These are phyloP conservation scores for Salvia hispanica DNA, from an alignment of 257 asterid species.

Conservation along the genomic window DNA sequence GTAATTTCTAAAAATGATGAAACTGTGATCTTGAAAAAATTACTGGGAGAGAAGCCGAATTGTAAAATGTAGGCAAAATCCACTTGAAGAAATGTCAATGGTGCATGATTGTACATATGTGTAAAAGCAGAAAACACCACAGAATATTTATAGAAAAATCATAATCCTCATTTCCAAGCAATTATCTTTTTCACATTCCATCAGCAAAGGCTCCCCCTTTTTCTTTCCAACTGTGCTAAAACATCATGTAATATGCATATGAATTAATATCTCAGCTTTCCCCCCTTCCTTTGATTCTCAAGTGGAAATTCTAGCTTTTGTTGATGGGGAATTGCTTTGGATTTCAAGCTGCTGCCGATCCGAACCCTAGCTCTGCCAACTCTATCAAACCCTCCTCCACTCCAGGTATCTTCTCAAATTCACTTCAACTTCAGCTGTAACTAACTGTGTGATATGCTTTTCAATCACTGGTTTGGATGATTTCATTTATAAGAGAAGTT, in stretches of 20 bases:
- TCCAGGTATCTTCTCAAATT: constrained; percentile 46
- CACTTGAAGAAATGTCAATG: constrained; percentile 19
- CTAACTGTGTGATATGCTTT: neutral
- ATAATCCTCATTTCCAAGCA: constrained; percentile 19
- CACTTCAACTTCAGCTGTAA: constrained; percentile 20
- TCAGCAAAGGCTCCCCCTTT: neutral
- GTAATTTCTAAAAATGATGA: too few species aligned
- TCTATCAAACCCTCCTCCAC: constrained; percentile 55
- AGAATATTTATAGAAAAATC: constrained; percentile 16
- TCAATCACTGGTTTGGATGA: constrained; percentile 3
- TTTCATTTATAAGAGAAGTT: neutral
- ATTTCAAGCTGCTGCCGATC: constrained; percentile 44
- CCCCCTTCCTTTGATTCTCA: constrained; percentile 14
- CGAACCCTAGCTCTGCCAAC: constrained; percentile 45
- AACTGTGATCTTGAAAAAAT: neutral
- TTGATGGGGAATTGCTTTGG: constrained; percentile 93
- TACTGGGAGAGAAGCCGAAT: neutral
- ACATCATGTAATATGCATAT: neutral
- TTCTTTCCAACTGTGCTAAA: neutral
- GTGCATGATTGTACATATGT: constrained; percentile 2
- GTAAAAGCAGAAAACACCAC: constrained; percentile 15
- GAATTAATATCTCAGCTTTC: neutral
- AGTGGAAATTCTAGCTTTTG: constrained; percentile 11
- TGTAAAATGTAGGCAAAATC: neutral
- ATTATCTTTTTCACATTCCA: constrained; percentile 1